Conservation (phyloP, 306 rosid species). For the Dryas drummondii region DNA sequence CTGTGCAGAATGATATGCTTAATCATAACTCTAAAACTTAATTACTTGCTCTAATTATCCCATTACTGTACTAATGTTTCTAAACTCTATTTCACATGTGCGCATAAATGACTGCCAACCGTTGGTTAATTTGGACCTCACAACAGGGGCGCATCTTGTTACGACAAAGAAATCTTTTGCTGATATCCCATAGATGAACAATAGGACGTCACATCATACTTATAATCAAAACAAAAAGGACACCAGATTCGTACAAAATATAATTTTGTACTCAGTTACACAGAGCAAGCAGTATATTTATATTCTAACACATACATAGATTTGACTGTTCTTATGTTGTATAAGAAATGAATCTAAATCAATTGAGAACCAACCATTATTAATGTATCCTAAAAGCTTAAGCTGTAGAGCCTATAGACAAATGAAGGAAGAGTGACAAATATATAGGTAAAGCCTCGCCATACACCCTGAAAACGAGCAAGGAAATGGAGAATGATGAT, state of each 20-base stretch:
- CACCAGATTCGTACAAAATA: neutral
- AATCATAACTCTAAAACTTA: slow-evolving; percentile 17
- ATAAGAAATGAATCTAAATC: neutral
- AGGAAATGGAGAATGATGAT: too few species aligned
- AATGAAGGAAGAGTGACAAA: too few species aligned
- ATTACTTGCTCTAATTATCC: neutral
- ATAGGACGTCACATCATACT: slow-evolving; percentile 22
- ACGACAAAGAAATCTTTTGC: slow-evolving; percentile 43
- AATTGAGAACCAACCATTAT: slow-evolving; percentile 2
- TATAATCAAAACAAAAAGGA: slow-evolving; percentile 11
- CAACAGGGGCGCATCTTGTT: neutral
- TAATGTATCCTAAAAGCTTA: too few species aligned
- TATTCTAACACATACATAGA: neutral
- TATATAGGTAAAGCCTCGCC: too few species aligned
- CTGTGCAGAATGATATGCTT: slow-evolving; percentile 29
- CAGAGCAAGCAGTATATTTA: neutral
- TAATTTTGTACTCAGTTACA: neutral
- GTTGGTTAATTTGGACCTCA: too few species aligned
- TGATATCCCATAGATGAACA: slow-evolving; percentile 40
- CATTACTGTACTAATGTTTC: neutral
- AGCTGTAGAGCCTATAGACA: too few species aligned
- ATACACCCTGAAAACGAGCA: too few species aligned
- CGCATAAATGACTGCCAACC: too few species aligned
- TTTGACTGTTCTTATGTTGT: neutral
- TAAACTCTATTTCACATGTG: neutral